Evolutionary conservation across 345 rosid genomes (phyloP).

Genomic region (Salix caprea): DNA sequence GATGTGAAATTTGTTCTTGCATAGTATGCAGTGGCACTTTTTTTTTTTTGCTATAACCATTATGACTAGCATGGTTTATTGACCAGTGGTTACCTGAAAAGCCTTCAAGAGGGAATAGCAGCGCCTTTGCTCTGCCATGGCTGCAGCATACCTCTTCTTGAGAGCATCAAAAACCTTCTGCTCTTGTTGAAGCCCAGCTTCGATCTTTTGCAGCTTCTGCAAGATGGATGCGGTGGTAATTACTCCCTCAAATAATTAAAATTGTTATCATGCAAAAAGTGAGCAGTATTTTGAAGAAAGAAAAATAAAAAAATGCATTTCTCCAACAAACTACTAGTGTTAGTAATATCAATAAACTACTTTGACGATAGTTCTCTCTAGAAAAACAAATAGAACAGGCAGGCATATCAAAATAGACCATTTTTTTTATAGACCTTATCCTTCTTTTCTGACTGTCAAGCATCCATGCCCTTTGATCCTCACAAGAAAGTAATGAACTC

Average conservation of each 20-base stretch:
- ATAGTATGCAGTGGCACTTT: too few species aligned
- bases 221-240: constrained; percentile 8
- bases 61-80: not conserved
- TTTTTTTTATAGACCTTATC: too few species aligned
- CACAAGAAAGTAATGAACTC: not conserved
- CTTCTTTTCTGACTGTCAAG: too few species aligned
- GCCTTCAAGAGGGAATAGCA: constrained; percentile 50
- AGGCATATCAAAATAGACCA: too few species aligned
- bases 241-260: constrained; percentile 5
- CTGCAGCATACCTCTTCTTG: constrained; percentile 55
- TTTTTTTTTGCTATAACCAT: not conserved
- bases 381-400: too few species aligned
- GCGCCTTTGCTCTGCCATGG: constrained; percentile 57
- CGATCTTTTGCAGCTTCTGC: constrained; percentile 75
- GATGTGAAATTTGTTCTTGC: too few species aligned
- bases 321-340: not conserved
- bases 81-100: constrained; percentile 53
- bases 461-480: not conserved
- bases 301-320: not conserved
- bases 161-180: constrained; percentile 50
- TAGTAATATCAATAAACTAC: not conserved
- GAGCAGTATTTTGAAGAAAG: not conserved
- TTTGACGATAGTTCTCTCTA: not conserved
- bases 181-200: constrained; percentile 54
- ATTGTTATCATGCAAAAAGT: not conserved